phyloP scores from a whole-genome alignment of 2,329 filamentous ascomycete species.

The Fusarium euwallaceae region DNA sequence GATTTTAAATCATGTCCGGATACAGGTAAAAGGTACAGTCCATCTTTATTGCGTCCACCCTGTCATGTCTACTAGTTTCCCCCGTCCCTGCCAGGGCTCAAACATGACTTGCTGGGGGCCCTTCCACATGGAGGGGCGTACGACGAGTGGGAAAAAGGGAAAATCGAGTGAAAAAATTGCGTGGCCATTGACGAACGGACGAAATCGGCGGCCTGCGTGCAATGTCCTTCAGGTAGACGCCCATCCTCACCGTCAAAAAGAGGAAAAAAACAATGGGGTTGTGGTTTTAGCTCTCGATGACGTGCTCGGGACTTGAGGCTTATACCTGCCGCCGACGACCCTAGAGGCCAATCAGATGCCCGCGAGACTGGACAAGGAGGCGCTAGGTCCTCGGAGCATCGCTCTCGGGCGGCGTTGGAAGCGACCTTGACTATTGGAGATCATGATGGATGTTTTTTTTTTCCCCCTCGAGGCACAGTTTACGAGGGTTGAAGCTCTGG shows the following conservation, averaged over 20 bases:
- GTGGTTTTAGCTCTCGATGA: constrained; percentile 49
- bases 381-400: constrained; percentile 47
- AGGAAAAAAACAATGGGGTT: constrained; percentile 45
- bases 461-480: constrained; percentile 14
- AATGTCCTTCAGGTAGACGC: constrained; percentile 18
- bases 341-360: constrained; percentile 44
- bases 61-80: constrained; percentile 33
- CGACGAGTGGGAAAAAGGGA: constrained; percentile 11
- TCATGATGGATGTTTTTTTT: constrained; percentile 34
- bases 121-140: constrained; percentile 30
- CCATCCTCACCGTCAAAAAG: constrained; percentile 35
- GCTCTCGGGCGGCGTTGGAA: constrained; percentile 39
- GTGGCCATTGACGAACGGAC: constrained; percentile 40
- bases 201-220: constrained; percentile 37
- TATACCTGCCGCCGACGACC: constrained; percentile 47
- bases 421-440: constrained; percentile 4
- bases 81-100: constrained; percentile 27
- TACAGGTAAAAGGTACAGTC: constrained; percentile 29
- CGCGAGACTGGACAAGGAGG: constrained; percentile 19
- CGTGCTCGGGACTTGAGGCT: constrained; percentile 52
- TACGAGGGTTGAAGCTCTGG: neutral
- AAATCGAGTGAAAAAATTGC: constrained; percentile 42
- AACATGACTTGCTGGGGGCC: constrained; percentile 35
- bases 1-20: constrained; percentile 38
- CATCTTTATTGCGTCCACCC: constrained; percentile 44